Percentiles rank a stretch among this genome's conserved stretches.
These are phyloP conservation scores for Claviceps humidiphila DNA, from an alignment of 2,329 filamentous ascomycete genomes.

Conservation along the genomic window DNA sequence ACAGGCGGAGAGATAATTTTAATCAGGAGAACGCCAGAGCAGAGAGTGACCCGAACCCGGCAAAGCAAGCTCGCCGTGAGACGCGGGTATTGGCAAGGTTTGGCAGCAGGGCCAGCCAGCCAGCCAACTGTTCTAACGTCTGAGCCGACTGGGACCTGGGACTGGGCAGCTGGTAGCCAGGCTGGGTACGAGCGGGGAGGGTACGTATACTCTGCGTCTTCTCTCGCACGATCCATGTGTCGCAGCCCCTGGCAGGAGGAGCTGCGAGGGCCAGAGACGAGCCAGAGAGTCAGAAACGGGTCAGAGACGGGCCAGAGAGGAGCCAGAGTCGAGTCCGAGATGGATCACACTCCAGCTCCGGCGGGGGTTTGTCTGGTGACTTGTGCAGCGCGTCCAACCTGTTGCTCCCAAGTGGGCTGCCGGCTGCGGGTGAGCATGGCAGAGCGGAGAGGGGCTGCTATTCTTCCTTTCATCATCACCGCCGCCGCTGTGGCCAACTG, in stretches of 20 bases:
- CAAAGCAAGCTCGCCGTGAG: slow-evolving; percentile 1
- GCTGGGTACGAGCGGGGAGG: not conserved
- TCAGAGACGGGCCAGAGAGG: not conserved
- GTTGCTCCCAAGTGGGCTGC: not conserved
- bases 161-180: not conserved
- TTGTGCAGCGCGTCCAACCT: not conserved
- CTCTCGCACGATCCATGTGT: not conserved
- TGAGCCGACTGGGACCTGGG: not conserved
- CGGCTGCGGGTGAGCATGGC: not conserved
- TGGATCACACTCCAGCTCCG: not conserved
- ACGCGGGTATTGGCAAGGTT: not conserved
- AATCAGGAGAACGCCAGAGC: slow-evolving; percentile 13
- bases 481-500: not conserved
- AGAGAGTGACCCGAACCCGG: slow-evolving; percentile 4
- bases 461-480: not conserved
- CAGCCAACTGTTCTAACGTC: not conserved
- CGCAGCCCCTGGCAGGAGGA: slow-evolving; percentile 3
- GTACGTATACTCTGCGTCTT: not conserved
- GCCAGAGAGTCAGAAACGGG: not conserved
- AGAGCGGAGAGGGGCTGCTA: not conserved
- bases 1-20: slow-evolving; percentile 37
- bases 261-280: not conserved
- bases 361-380: not conserved
- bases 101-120: not conserved
- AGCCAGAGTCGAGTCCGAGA: not conserved